phyloP scores from a whole-genome alignment of 2,329 filamentous ascomycete species.

The Ophiosphaerella narmari region DNA sequence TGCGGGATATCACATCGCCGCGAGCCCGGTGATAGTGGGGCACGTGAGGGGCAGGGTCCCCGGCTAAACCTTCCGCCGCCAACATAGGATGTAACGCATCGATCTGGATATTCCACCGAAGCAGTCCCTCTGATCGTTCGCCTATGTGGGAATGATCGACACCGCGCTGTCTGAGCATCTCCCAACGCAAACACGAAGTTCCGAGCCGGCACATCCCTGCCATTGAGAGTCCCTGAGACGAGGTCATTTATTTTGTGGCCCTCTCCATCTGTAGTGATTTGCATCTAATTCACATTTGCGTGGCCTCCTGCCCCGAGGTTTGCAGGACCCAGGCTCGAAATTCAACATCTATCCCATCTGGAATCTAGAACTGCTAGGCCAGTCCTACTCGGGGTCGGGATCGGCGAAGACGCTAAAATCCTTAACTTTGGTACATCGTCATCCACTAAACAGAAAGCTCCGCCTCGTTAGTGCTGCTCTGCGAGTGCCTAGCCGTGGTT shows the following conservation, averaged over 20 bases:
- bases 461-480: conserved; percentile 1
- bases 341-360: too few species aligned
- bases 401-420: background rate
- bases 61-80: conserved; percentile 1
- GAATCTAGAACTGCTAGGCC: background rate
- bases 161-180: too few species aligned
- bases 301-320: too few species aligned
- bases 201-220: too few species aligned
- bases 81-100: background rate
- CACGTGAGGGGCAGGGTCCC: conserved; percentile 4
- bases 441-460: background rate
- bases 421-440: background rate
- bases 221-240: too few species aligned
- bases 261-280: too few species aligned
- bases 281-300: too few species aligned
- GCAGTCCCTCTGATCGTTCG: background rate
- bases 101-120: background rate
- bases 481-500: background rate
- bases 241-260: too few species aligned
- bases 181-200: too few species aligned
- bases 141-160: background rate
- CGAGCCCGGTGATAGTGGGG: background rate
- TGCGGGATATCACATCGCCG: background rate
- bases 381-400: background rate
- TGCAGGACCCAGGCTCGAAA: too few species aligned